Base-by-base conservation (phyloP, 225 moss, liverwort and hornwort species). In the Pseudoscleropodium purum region DNA sequence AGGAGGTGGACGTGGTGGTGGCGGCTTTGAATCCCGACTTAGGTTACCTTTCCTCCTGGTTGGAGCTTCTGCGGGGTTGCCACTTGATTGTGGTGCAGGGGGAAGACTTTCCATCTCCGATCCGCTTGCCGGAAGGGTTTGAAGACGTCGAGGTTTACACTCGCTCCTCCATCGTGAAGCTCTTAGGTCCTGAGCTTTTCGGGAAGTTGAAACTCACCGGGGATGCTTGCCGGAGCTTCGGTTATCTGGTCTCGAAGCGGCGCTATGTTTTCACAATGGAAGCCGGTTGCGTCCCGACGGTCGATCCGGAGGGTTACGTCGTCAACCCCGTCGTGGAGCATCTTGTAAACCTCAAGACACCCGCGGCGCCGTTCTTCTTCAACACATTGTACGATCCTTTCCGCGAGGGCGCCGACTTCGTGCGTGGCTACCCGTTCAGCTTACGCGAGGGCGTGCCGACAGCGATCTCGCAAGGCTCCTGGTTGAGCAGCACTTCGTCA, bases 371-470 rank as follows among this genome's bases (percentile, higher is more conserved):
- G 6, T 95, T 93, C 85, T 98, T 98, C 88, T 98, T 98, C 75
- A 98, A 98, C 85, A 98, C 98, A 1, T 87, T 98, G 82, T 98
- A 99, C 81, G 99, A 99, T 90, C 99, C 99, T 5, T 99, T 89
- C 78, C 94, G 96, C 20, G 89, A 90, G 29, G 99, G 99, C 9
- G 95, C 99, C 6, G 99, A 99, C 91, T 99, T 99, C 80, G 99
- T 99, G 21, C 99, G 99, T 6, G 99, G 99, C 31, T 99, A 99
- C 79, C 99, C 99, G 59, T 99, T 99, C 93, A 99, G 99, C 86
- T 86, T 96, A 69, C 96, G 99, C 8, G 99, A 99, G 85, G 99
- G 99, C 76, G 95, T 96, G 62, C 92, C 97, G 19, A 97, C 99
- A 1, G 99, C 95, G 17, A 88, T 99, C 70, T 99, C 99, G 4